phyloP scores from a whole-genome alignment of 2,329 filamentous ascomycete genomes.

The Aspergillus sp. region DNA sequence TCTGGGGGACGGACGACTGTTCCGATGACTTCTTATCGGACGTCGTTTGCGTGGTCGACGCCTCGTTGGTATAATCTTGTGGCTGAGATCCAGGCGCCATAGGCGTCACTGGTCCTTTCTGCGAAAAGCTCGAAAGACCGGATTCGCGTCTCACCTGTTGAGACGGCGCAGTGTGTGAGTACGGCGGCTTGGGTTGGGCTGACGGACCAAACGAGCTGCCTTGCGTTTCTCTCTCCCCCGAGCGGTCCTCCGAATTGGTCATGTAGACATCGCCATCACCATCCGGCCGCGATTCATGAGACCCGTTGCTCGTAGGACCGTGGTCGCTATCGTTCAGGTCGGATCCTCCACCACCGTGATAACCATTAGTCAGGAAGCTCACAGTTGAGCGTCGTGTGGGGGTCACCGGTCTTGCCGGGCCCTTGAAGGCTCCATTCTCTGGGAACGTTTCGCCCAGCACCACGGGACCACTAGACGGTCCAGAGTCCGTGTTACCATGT shows the following conservation, averaged over 20 bases:
- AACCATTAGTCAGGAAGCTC: constrained; percentile 57
- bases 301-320: constrained; percentile 56
- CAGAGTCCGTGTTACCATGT: constrained; percentile 54
- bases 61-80: constrained; percentile 74
- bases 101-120: constrained; percentile 55
- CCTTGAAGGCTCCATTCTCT: constrained; percentile 45
- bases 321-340: constrained; percentile 38
- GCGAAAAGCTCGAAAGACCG: constrained; percentile 48
- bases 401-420: constrained; percentile 53
- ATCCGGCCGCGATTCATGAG: constrained; percentile 43
- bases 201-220: constrained; percentile 51
- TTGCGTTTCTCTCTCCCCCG: constrained; percentile 43
- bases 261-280: constrained; percentile 61
- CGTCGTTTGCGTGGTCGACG: constrained; percentile 82
- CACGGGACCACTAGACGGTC: constrained; percentile 50
- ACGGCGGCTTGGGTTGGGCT: constrained; percentile 47
- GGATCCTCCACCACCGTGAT: constrained; percentile 45
- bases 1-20: constrained; percentile 65
- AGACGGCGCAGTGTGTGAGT: constrained; percentile 47
- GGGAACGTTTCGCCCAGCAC: constrained; percentile 66
- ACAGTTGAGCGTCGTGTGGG: constrained; percentile 53
- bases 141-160: constrained; percentile 46
- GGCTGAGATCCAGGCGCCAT: constrained; percentile 59
- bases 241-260: constrained; percentile 50
- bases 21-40: constrained; percentile 79